Percentiles rank a stretch among this genome's conserved stretches.
These are phyloP conservation scores for Zymoseptoria passerinii DNA, from an alignment of 2,329 filamentous ascomycete genomes.

Conservation along the genomic window DNA sequence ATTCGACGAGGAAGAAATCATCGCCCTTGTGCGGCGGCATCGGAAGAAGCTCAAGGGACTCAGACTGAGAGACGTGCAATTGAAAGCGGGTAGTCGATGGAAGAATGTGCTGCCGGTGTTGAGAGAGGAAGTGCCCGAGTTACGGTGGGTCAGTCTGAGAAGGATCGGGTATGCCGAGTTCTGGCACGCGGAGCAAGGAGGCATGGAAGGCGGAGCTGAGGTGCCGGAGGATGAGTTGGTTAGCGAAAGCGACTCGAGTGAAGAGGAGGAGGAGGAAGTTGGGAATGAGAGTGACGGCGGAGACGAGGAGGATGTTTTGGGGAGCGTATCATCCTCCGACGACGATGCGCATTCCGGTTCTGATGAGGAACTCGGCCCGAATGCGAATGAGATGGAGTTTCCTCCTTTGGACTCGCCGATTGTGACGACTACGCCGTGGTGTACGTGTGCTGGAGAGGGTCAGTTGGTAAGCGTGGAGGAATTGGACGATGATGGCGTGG, in stretches of 20 bases:
- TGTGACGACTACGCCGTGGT: slow-evolving; percentile 40
- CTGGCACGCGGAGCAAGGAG: slow-evolving; percentile 40
- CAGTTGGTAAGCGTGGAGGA: slow-evolving; percentile 35
- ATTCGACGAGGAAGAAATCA: slow-evolving; percentile 52
- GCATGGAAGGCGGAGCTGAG: slow-evolving; percentile 38
- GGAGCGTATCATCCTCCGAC: slow-evolving; percentile 22
- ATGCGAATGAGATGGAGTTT: slow-evolving; percentile 38
- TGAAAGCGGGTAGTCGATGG: slow-evolving; percentile 54
- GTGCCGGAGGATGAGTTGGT: slow-evolving; percentile 38
- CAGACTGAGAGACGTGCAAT: slow-evolving; percentile 51
- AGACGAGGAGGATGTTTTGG: slow-evolving; percentile 20
- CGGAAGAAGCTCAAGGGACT: slow-evolving; percentile 50
- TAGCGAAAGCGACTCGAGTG: slow-evolving; percentile 32
- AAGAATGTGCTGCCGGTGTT: slow-evolving; percentile 51
- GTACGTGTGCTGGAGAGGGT: slow-evolving; percentile 34
- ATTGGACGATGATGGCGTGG: slow-evolving; percentile 42
- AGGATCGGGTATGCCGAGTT: slow-evolving; percentile 51
- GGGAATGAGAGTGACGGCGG: slow-evolving; percentile 9
- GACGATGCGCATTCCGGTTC: slow-evolving; percentile 21
- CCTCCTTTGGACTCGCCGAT: slow-evolving; percentile 34
- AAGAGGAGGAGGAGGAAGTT: slow-evolving; percentile 5
- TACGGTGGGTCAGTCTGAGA: slow-evolving; percentile 56
- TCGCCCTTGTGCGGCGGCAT: slow-evolving; percentile 49
- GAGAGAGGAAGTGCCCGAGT: slow-evolving; percentile 46
- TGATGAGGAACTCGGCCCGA: slow-evolving; percentile 33